Evolutionary conservation across 2,329 filamentous ascomycete genomes (phyloP), one percentile per base, ranked within the genome.

Genomic region (Fusarium verticillioides): DNA sequence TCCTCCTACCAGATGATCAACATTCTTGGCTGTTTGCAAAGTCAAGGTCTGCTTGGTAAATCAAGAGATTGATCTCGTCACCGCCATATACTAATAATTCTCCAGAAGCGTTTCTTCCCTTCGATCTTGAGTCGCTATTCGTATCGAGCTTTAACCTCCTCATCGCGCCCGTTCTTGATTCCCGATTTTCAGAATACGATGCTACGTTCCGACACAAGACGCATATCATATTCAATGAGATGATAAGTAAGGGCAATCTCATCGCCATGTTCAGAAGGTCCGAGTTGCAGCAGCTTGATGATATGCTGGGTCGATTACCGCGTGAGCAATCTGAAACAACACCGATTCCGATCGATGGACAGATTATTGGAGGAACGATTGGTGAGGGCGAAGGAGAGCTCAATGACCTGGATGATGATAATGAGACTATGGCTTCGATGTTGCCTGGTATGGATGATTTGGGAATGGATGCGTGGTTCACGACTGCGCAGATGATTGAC

Each of bases 51-150:
- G 23, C 79, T 87, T 5, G 85, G 86, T 87, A 78, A 73, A 74
- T 50, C 15, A 43, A 9, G 60, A 62, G 57, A 50, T 49, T n/a
- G 15, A 43, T 60, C 40, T 60, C 34, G 21, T 12, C 9, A 1
- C 5, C 37, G 7, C 28, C 23, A 23, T 23, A 23, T 61, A 30
- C 62, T 60, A 12, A 65, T 30, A 0, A 0, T 8, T 36, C 2
- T 0, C 19, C 18, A 87, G 85, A 87, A 75, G 84, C 82, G 0
- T 87, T 87, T 65, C 81, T 87, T 0, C 84, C 85, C 0, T 86
- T 86, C 57, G 85, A 87, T 63, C 79, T 86, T 0, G 85, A 87
- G 46, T 79, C 84, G 0, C 75, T 84, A 0, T 86, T 85, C 19
- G 81, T 84, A 1, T 84, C 85, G 0, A 83, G 81, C 4, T 79